Evolutionary conservation across 2,329 filamentous ascomycete species (phyloP).

Genomic region (Teratosphaeria nubilosa): DNA sequence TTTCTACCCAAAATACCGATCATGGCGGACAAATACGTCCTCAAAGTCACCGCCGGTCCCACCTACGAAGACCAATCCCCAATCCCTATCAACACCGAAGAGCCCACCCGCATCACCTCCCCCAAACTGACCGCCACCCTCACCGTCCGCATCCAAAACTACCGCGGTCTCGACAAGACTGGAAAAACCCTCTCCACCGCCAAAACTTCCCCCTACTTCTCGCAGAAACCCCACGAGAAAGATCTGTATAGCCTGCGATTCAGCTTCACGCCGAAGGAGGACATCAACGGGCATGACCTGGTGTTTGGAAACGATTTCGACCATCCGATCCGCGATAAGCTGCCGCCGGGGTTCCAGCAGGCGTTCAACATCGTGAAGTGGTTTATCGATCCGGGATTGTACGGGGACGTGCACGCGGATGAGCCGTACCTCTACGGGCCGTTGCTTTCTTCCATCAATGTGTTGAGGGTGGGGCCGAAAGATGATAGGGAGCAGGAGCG

Average conservation of each 20-base stretch:
- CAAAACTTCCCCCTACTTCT: slow-evolving; percentile 66
- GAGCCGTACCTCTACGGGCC: slow-evolving; percentile 78
- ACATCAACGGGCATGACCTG: slow-evolving; percentile 59
- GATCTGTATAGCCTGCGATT: slow-evolving; percentile 84
- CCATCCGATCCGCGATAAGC: slow-evolving; percentile 70
- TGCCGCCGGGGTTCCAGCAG: slow-evolving; percentile 78
- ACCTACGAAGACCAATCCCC: slow-evolving; percentile 64
- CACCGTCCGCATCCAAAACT: slow-evolving; percentile 63
- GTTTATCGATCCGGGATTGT: slow-evolving; percentile 82
- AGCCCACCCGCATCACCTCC: slow-evolving; percentile 53
- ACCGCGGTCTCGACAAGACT: slow-evolving; percentile 55
- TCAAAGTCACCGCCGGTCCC: slow-evolving; percentile 73
- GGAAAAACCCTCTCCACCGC: slow-evolving; percentile 31
- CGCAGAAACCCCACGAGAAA: slow-evolving; percentile 52
- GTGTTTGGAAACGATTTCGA: slow-evolving; percentile 97
- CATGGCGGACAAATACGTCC: slow-evolving; percentile 61
- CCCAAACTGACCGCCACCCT: slow-evolving; percentile 56
- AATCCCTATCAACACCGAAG: slow-evolving; percentile 63
- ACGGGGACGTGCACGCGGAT: slow-evolving; percentile 83
- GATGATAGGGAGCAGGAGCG: slow-evolving; percentile 24
- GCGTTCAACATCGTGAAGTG: slow-evolving; percentile 79
- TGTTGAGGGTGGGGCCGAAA: slow-evolving; percentile 54
- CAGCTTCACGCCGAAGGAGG: slow-evolving; percentile 60
- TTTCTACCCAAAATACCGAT: background rate
- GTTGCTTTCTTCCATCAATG: slow-evolving; percentile 69